These are phyloP conservation scores for Diospyros kaki DNA, from an alignment of 148 eudicot species.

Conservation along the genomic window DNA sequence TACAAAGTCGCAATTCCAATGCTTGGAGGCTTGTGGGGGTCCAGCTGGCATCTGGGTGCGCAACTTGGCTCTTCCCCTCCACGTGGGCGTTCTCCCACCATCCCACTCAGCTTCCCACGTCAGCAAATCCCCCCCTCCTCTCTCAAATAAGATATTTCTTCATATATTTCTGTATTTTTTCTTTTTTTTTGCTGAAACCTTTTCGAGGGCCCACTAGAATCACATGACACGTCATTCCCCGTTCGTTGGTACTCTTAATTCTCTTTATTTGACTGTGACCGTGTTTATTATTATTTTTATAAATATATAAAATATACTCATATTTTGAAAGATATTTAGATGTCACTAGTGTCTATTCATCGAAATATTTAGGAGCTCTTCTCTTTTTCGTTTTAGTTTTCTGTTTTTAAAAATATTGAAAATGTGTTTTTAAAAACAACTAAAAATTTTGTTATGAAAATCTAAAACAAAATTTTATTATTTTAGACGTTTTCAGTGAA, in stretches of 20 bases:
- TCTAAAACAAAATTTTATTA: too few species aligned
- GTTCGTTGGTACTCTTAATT: neutral
- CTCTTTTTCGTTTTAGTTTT: too few species aligned
- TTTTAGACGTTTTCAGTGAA: too few species aligned
- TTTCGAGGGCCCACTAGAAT: conserved; percentile 20
- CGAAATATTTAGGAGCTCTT: too few species aligned
- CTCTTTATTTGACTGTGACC: neutral
- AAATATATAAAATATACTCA: too few species aligned
- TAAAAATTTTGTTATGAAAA: too few species aligned
- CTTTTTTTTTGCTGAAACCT: neutral
- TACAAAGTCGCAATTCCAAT: conserved; percentile 24
- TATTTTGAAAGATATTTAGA: too few species aligned
- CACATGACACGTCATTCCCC: conserved; percentile 15
- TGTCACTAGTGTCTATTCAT: too few species aligned
- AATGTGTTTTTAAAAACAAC: too few species aligned
- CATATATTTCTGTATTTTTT: neutral
- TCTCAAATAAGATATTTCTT: neutral
- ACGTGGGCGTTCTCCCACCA: conserved; percentile 19
- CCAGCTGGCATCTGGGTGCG: conserved; percentile 9
- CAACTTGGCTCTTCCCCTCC: conserved; percentile 11
- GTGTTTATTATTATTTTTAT: too few species aligned
- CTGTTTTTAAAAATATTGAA: too few species aligned
- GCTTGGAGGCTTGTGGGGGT: conserved; percentile 14
- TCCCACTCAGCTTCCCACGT: conserved; percentile 23
- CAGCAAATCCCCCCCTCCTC: neutral